phyloP scores from a whole-genome alignment of 306 rosid genomes.

The Vachellia collinsii region DNA sequence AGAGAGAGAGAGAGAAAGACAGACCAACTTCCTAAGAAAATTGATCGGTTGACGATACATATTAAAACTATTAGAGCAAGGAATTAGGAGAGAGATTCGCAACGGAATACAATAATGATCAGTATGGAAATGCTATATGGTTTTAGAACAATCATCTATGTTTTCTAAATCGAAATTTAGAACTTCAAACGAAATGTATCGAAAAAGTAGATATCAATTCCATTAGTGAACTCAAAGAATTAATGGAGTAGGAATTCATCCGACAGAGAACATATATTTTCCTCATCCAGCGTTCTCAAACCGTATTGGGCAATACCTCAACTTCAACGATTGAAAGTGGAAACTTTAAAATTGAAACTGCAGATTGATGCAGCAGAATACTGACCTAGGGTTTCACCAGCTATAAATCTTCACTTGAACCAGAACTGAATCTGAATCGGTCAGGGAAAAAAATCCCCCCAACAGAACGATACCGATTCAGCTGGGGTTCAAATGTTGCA shows the following conservation, averaged over 20 bases:
- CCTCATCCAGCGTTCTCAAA: background rate
- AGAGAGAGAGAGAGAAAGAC: background rate
- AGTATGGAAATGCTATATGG: background rate
- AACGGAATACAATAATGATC: background rate
- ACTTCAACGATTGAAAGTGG: background rate
- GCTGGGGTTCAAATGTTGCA: slow-evolving; percentile 31
- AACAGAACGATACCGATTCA: slow-evolving; percentile 48
- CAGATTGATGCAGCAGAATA: background rate
- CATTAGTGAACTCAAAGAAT: slow-evolving; percentile 35
- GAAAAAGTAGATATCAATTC: slow-evolving; percentile 15
- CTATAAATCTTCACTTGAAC: slow-evolving; percentile 30
- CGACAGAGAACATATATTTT: background rate
- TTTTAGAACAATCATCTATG: background rate
- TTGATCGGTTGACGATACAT: slow-evolving; percentile 19
- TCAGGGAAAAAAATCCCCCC: slow-evolving; percentile 14
- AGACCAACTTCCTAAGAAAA: slow-evolving; percentile 30
- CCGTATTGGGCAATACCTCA: background rate
- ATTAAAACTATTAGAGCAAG: slow-evolving; percentile 25
- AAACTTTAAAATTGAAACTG: slow-evolving; percentile 14
- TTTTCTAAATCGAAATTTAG: slow-evolving; percentile 1
- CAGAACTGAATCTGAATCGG: slow-evolving; percentile 55
- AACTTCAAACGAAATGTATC: slow-evolving; percentile 21
- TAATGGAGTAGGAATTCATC: slow-evolving; percentile 9
- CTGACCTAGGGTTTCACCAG: slow-evolving; percentile 62
- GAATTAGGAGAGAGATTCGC: slow-evolving; percentile 28